Base-by-base conservation (phyloP, 495 filamentous ascomycete species). In the Penicillium simplicissimum region DNA sequence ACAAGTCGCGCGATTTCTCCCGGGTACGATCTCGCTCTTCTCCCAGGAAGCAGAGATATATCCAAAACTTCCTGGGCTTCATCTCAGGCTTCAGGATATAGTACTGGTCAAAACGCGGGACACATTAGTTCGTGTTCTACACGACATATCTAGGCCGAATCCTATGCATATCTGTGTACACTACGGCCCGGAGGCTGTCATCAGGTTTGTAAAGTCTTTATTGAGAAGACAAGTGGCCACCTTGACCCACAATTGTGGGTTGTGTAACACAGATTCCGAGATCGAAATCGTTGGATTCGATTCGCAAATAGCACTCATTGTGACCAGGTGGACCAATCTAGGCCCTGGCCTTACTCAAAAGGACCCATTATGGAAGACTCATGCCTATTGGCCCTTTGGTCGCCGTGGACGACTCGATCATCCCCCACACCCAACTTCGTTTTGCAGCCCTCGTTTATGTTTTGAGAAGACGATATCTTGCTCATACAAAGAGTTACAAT, bases 261-360 rank as follows among this genome's bases (percentile, higher is more conserved):
- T 19, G 9, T 60, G 58, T 49, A 60, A 60, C 37, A 60, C 58
- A 17, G 58, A 54, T 33, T 35, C 36, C 23, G n/a, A 33, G 10
- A 42, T 60, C 34, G 58, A 60, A 36, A 19, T 60, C 17, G 11
- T 31, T 15, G n/a, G 13, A 34, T 28, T 60, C 5, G 49, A 45
- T 11, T 53, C 35, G 33, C 52, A 42, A 17, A 25, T 33, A 42
- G 49, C 58, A 13, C 25, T 47, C 3, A 19, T 60, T 17, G 40
- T 45, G 23, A 60, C 49, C 11, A 53, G 37, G 31, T 60, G 58
- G 49, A n/a, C 42, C 15, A 54, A 45, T 36, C 11, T 60, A 19
- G 58, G 58, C 36, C 25, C 37, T 36, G 49, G 58, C 21, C 23
- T 60, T 54, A 34, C 17, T 15, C n/a, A 28, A 43, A 25, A 59